Evolutionary conservation across 75 land plant genomes (phyloP).

Genomic region (Picea sitchensis): DNA sequence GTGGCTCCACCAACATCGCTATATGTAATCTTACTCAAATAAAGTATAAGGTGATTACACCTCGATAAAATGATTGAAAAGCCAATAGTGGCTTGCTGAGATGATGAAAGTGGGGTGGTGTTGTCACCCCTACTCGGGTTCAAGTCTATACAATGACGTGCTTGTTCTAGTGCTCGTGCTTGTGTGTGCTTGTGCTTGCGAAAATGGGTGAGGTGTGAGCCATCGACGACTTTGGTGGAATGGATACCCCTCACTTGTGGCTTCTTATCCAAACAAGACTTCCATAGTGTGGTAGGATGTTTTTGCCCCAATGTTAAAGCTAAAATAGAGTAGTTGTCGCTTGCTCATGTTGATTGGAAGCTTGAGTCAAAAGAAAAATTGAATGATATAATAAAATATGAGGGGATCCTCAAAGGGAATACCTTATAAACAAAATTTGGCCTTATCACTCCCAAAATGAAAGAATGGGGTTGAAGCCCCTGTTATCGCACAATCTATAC

Average conservation of each 20-base stretch:
- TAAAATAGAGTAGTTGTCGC: not conserved
- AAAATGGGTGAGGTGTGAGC: not conserved
- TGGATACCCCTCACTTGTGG: not conserved
- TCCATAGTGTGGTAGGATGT: not conserved
- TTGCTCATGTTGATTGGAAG: not conserved
- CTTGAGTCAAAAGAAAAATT: not conserved
- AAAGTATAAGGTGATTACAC: not conserved
- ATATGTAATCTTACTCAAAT: not conserved
- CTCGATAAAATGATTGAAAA: not conserved
- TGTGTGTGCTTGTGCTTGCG: not conserved
- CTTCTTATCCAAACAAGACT: not conserved
- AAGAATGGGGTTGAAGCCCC: no score
- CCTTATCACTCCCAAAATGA: no score
- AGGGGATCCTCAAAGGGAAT: no score
- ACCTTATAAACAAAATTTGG: no score
- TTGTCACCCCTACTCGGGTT: no score
- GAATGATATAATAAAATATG: no score
- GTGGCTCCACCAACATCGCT: not conserved
- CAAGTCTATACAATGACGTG: no score
- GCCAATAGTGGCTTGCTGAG: no score
- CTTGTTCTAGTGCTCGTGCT: not conserved
- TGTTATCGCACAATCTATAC: no score
- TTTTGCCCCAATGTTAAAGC: not conserved
- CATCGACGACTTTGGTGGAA: not conserved
- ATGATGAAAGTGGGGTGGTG: no score